Conservation (phyloP, 345 rosid species). For the Salix viminalis region DNA sequence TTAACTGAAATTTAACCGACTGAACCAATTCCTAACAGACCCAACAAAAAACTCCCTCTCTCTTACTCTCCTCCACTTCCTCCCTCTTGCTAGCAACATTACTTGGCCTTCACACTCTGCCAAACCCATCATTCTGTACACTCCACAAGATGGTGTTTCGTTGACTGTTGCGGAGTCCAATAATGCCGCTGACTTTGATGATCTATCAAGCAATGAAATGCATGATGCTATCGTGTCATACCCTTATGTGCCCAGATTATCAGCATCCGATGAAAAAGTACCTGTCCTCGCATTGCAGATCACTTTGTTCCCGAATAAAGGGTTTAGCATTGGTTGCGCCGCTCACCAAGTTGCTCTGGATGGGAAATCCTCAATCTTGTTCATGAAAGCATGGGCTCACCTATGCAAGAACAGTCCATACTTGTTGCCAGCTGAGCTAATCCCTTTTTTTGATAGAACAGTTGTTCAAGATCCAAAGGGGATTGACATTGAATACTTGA, state of each 20-base stretch:
- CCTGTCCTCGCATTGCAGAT: constrained; percentile 13
- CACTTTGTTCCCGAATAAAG: constrained; percentile 14
- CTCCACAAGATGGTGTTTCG: constrained; percentile 11
- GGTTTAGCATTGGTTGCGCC: constrained; percentile 15
- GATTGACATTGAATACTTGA: background rate
- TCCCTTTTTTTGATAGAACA: background rate
- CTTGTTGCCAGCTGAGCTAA: background rate
- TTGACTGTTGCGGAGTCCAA: constrained; percentile 14
- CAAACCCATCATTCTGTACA: constrained; percentile 10
- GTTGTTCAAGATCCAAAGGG: background rate
- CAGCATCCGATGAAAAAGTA: constrained; percentile 1
- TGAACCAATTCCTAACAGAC: no score
- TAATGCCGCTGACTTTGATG: background rate
- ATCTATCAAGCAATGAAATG: background rate
- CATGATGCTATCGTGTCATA: background rate
- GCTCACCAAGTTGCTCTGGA: constrained; percentile 15
- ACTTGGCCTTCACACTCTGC: constrained; percentile 3
- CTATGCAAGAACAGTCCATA: background rate
- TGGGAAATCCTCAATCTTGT: constrained; percentile 11
- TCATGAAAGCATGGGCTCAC: constrained; percentile 17
- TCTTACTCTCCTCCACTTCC: constrained; percentile 6
- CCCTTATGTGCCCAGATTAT: constrained; percentile 8
- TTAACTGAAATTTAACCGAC: no score
- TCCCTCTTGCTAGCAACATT: constrained; percentile 14
- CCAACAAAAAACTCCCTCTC: background rate